Percentiles rank a stretch among this genome's conserved stretches.
Evolutionary conservation across 164 flowering plant genomes (phyloP).

Genomic region (Liriodendron chinense): DNA sequence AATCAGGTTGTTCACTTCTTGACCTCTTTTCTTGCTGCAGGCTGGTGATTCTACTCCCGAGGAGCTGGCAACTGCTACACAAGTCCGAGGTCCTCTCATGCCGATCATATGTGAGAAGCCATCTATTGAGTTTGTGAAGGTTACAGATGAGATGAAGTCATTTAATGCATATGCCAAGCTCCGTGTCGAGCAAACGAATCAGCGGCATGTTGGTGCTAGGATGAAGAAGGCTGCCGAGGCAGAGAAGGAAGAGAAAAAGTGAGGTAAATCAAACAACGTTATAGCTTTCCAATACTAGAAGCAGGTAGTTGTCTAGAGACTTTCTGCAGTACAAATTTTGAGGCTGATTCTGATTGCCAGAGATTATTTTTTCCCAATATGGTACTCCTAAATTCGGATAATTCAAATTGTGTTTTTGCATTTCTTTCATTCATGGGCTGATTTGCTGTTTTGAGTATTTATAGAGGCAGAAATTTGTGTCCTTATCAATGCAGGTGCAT

Average conservation of each 20-base stretch:
- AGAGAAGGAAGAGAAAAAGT: conserved; percentile 65
- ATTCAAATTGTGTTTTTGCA: too few relatives aligned
- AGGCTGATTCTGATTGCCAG: too few relatives aligned
- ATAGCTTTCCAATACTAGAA: too few relatives aligned
- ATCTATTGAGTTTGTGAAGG: conserved; percentile 42
- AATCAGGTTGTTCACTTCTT: background rate
- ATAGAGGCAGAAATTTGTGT: too few relatives aligned
- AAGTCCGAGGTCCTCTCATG: conserved; percentile 41
- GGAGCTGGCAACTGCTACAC: conserved; percentile 46
- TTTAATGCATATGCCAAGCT: conserved; percentile 54
- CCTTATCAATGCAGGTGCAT: too few relatives aligned
- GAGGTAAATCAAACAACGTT: background rate
- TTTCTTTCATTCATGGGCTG: too few relatives aligned
- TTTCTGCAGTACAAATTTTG: too few relatives aligned
- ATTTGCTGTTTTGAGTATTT: too few relatives aligned
- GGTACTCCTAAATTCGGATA: too few relatives aligned
- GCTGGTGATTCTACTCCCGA: conserved; percentile 46
- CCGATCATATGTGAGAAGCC: conserved; percentile 42
- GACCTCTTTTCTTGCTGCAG: conserved; percentile 13
- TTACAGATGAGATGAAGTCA: conserved; percentile 45
- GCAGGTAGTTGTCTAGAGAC: too few relatives aligned
- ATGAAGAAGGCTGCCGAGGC: conserved; percentile 59
- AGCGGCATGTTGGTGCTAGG: conserved; percentile 42
- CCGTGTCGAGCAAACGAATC: conserved; percentile 40
- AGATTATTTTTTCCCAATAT: too few relatives aligned